A percentile compares a stretch with the other conserved stretches of the same genome.
Conservation (phyloP, 2,329 filamentous ascomycete species). For the Tolypocladium amazonense region DNA sequence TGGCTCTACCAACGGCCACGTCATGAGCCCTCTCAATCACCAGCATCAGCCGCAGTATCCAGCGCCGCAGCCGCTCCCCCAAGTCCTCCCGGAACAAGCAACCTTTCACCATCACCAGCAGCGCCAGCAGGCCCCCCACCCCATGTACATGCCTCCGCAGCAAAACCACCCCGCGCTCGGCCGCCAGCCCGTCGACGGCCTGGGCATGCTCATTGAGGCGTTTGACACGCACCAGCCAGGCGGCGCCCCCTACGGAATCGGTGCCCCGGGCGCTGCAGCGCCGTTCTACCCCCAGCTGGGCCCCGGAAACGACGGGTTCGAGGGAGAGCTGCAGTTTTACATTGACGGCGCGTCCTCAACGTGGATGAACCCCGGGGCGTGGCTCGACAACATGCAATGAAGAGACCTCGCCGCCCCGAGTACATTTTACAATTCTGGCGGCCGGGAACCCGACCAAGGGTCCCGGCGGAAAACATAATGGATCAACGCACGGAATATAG, state of each 20-base stretch:
- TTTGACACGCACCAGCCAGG: conserved; percentile 21
- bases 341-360: conserved; percentile 23
- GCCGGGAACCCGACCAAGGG: not conserved
- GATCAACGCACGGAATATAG: not conserved
- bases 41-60: conserved; percentile 4
- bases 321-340: conserved; percentile 33
- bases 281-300: conserved; percentile 11
- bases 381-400: conserved; percentile 5
- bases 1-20: not conserved
- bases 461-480: not conserved
- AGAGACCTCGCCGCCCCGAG: not conserved
- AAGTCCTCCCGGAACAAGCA: conserved; percentile 8
- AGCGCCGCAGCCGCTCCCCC: conserved; percentile 2
- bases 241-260: conserved; percentile 5
- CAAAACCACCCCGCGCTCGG: conserved; percentile 6
- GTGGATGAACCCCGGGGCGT: conserved; percentile 5
- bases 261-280: not conserved
- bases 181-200: conserved; percentile 17
- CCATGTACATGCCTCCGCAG: conserved; percentile 6
- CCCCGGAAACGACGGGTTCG: conserved; percentile 33
- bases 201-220: conserved; percentile 30
- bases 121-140: conserved; percentile 9
- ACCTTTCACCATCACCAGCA: conserved; percentile 7
- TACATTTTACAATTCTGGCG: not conserved
- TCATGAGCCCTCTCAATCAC: conserved; percentile 2